Evolutionary conservation across 306 rosid genomes (phyloP), one percentile per base, ranked within the genome.

Genomic region (Lablab purpureus): DNA sequence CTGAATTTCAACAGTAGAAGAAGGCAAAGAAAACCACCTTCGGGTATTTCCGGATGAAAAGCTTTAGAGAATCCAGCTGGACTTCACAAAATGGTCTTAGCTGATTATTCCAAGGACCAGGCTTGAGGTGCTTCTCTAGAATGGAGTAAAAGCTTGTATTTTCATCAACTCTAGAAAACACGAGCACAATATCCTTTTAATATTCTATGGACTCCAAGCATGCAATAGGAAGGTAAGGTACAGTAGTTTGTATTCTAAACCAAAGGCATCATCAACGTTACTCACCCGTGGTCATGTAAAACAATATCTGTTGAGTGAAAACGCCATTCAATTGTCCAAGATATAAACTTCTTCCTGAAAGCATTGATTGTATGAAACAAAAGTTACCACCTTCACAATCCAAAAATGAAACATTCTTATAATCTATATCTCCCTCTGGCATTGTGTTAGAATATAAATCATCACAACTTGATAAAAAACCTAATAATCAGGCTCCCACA

Each of bases 291-390:
- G 82, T 93, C 94, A 58, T 77, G 71, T 78, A 93, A 68, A 73
- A 88, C 87, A 18, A 85, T 37, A 54, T 90, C 83, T 1, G 93
- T 93, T 2, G 90, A 88, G 87, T 85, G 92, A 76, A 93, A 91
- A 69, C 56, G 88, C 96, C 93, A 96, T 82, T 96, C 98, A 51
- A 96, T 90, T 10, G 98, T 93, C 99, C 99, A 96, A 54, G 84
- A 83, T 84, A 96, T 93, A 62, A 81, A 72, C 83, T 89, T 96
- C 71, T 82, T 88, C 92, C 98, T 96, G 90, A 73, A 83, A 80
- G 19, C 70, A 70, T 76, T 34, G 21, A 70, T 76, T 34, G 21
- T 49, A 52, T 55, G 64, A 68, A 70, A 60, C 65, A 64, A 23
- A 74, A 60, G 21, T 19, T 56, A 64, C 51, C 28, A 60, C 49